Base-by-base conservation (phyloP, 371 early-diverging fungal genomes). In the Polyrhizophydium stewartii region DNA sequence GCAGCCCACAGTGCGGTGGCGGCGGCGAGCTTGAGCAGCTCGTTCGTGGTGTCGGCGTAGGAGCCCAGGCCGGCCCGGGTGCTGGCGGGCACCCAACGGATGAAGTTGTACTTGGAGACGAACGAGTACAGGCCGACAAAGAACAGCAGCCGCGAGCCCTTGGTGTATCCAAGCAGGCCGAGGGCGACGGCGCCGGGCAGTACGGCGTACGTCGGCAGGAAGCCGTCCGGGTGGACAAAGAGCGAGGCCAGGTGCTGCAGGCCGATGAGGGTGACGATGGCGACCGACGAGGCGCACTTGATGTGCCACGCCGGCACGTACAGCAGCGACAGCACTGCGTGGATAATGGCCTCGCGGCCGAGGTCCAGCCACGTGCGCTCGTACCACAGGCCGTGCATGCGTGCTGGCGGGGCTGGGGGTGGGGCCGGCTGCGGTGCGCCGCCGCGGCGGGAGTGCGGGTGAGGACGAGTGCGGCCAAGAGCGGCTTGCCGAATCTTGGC, bases 191-290 rank as follows among this genome's bases (percentile, higher is more conserved):
- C 49, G 28, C 49, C 49, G 16, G 28, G 28, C 49, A 47, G 49
- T 10, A 47, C 49, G 10, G 16, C 16, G 28, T 47, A 28, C 7
- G 49, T 3, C 22, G 49, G 22, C 22, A 47, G 22, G 49, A 47
- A 47, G 28, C 49, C 49, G 49, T 47, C 49, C 3, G 49, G 49
- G 28, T 47, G 49, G 49, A 47, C 28, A 28, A 47, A 47, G 9
- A 47, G 49, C 28, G 49, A 47, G 28, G 49, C 49, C 49, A 47
- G 28, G 16, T 47, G 49, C 28, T 47, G 49, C 49, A 47, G 28
- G 49, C 49, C 49, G 28, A 47, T 47, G 49, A 47, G 49, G 7
- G 49, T 47, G 49, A 47, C 16, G 49, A 47, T 47, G 49, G 16
- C 28, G 7, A 47, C 16, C 7, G 49, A 47, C 10, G 28, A 7